Evolutionary conservation across 352 stramenopile genomes (phyloP).

Genomic region (Aphanomyces stellatus): DNA sequence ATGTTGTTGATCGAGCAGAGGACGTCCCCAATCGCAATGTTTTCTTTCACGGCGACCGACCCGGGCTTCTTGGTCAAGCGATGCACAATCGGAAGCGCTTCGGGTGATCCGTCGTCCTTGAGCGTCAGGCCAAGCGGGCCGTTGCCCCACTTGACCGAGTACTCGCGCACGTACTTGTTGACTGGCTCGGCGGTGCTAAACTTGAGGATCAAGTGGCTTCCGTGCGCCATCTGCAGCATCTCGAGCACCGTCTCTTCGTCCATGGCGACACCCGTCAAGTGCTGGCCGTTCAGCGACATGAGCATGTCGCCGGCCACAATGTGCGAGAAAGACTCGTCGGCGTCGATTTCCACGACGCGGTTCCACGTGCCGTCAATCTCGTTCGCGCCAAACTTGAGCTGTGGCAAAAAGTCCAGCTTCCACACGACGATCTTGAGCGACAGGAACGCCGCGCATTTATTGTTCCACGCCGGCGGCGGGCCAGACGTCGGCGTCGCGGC

Average conservation of each 20-base stretch:
- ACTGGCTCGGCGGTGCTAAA: conserved; percentile 50
- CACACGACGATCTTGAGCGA: conserved; percentile 74
- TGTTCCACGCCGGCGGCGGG: conserved; percentile 83
- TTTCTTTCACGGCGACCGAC: conserved; percentile 81
- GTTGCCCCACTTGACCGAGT: conserved; percentile 83
- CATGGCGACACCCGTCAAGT: conserved; percentile 45
- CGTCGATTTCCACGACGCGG: conserved; percentile 52
- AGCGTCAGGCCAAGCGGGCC: conserved; percentile 73
- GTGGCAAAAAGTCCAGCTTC: conserved; percentile 81
- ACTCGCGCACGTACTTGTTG: conserved; percentile 69
- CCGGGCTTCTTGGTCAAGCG: conserved; percentile 78
- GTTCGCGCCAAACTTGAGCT: conserved; percentile 43
- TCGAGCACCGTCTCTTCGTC: conserved; percentile 64
- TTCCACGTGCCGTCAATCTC: conserved; percentile 48
- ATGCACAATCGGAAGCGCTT: conserved; percentile 83
- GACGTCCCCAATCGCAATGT: conserved; percentile 80
- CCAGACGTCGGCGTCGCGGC: not conserved
- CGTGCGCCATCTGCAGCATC: conserved; percentile 49
- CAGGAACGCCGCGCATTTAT: conserved; percentile 59
- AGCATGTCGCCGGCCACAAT: conserved; percentile 59
- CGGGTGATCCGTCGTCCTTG: conserved; percentile 75
- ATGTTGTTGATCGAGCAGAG: conserved; percentile 86
- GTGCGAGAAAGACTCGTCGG: conserved; percentile 73
- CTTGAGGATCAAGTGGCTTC: conserved; percentile 77
- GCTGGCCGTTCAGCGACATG: conserved; percentile 64